Percentiles rank a stretch among this genome's conserved stretches.
Evolutionary conservation across 257 asterid species (phyloP).

Genomic region (Marsdenia floribunda): DNA sequence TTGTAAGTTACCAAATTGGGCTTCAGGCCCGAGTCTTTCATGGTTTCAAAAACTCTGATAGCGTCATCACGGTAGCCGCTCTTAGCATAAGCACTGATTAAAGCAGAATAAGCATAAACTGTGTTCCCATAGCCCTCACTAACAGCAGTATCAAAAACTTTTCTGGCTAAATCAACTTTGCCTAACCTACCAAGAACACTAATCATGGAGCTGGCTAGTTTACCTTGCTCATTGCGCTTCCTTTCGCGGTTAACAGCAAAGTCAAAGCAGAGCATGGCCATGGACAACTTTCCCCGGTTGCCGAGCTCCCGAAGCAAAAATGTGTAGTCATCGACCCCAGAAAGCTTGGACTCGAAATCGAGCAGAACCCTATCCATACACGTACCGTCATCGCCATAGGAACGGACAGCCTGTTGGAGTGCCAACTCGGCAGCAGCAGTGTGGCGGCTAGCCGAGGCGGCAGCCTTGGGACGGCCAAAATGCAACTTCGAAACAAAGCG

Average conservation of each 20-base stretch:
- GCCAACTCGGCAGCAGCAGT: constrained; percentile 67
- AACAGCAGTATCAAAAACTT: constrained; percentile 58
- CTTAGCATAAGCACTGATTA: constrained; percentile 89
- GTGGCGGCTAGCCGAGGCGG: constrained; percentile 56
- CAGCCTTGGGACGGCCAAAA: constrained; percentile 62
- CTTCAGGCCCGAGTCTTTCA: constrained; percentile 80
- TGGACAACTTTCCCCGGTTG: constrained; percentile 67
- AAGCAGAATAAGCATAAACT: constrained; percentile 76
- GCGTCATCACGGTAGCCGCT: constrained; percentile 81
- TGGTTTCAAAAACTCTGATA: constrained; percentile 51
- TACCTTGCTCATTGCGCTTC: constrained; percentile 63
- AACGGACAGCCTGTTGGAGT: constrained; percentile 36
- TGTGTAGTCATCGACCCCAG: constrained; percentile 62
- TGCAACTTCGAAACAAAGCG: constrained; percentile 88
- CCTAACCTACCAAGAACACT: constrained; percentile 89
- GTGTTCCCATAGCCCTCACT: constrained; percentile 77
- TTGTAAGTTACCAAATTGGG: constrained; percentile 85
- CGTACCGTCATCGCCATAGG: constrained; percentile 26
- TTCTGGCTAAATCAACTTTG: constrained; percentile 69
- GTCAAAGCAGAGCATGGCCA: constrained; percentile 63
- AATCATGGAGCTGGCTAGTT: constrained; percentile 82
- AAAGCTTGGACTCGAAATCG: constrained; percentile 48
- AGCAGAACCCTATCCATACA: constrained; percentile 36
- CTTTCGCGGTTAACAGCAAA: constrained; percentile 61
- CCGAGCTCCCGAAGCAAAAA: constrained; percentile 82